Evolutionary conservation across 768 basidiomycete genomes (phyloP), one percentile per base, ranked within the genome.

Genomic region (Suillus lakei): DNA sequence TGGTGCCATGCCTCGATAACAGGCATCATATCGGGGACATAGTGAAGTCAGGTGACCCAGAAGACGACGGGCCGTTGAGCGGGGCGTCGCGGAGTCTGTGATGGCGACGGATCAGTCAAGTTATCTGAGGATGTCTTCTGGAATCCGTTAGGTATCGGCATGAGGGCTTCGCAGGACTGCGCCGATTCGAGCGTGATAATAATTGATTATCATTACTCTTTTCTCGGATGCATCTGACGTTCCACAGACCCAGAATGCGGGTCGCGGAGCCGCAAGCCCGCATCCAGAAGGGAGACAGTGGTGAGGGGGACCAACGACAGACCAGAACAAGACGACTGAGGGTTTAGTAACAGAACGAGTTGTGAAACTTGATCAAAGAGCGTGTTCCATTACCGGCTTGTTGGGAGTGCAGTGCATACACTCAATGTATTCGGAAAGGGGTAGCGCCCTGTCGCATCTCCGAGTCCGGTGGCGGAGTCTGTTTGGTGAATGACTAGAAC

Each of bases 271-370:
- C 12, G 72, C 75, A 38, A 78, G 36, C 10, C 70, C 71, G 5
- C 70, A 69, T 39, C 71, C 68, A 46, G 73, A 51, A 63, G 66
- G n/a, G 23, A 70, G 38, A 50, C 18, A 46, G 68, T 72, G 34
- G 73, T 13, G 43, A 75, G 68, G 61, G 73, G 71, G 18, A 34
- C 75, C 26, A 58, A 74, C 65, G 48, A 72, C 64, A 65, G 70
- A 65, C 55, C 68, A 70, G 73, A 77, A 76, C 65, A 75, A 69
- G 72, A 75, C 73, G 60, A 46, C 61, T 53, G 36, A 55, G 61
- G 15, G 60, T 61, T 30, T 66, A 67, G 66, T 68, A 61, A 54
- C 67, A n/a, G 68, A 68, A 62, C 68, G n/a, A 32, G 68, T 65
- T 23, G 58, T 38, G 18, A 55, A 55, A 38, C 61, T 62, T 66